Evolutionary conservation across 2,329 filamentous ascomycete genomes (phyloP).

Genomic region (Venturia aucupariae): DNA sequence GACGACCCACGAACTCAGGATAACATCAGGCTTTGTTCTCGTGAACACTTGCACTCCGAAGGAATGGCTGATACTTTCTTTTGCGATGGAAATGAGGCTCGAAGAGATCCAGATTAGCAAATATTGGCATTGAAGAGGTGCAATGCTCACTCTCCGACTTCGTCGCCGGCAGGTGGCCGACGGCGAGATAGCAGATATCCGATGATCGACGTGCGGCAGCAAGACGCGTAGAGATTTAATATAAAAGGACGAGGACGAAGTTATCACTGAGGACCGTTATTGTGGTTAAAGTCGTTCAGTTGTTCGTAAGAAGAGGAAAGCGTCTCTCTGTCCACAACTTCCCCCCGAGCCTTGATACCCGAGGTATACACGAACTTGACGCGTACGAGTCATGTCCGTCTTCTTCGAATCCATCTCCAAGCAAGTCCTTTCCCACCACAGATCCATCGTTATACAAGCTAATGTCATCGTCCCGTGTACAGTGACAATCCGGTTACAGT

Average conservation of each 20-base stretch:
- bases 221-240: background rate
- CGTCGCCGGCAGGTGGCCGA: background rate
- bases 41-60: no score
- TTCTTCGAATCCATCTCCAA: constrained; percentile 6
- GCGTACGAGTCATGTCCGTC: constrained; percentile 7
- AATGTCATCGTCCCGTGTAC: background rate
- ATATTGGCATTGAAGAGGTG: no score
- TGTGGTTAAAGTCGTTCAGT: no score
- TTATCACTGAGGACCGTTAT: background rate
- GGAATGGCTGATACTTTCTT: no score
- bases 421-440: background rate
- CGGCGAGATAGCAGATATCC: constrained; percentile 10
- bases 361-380: background rate
- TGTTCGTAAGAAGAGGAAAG: background rate
- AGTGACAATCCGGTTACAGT: constrained; percentile 8
- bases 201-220: background rate
- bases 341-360: background rate
- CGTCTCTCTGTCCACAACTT: background rate
- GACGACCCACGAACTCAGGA: no score
- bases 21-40: no score
- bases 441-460: background rate
- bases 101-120: no score
- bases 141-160: no score
- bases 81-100: no score
- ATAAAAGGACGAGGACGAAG: background rate